Base-by-base conservation (phyloP, 192 early-diverging fungal genomes). In the Coemansia sp. region DNA sequence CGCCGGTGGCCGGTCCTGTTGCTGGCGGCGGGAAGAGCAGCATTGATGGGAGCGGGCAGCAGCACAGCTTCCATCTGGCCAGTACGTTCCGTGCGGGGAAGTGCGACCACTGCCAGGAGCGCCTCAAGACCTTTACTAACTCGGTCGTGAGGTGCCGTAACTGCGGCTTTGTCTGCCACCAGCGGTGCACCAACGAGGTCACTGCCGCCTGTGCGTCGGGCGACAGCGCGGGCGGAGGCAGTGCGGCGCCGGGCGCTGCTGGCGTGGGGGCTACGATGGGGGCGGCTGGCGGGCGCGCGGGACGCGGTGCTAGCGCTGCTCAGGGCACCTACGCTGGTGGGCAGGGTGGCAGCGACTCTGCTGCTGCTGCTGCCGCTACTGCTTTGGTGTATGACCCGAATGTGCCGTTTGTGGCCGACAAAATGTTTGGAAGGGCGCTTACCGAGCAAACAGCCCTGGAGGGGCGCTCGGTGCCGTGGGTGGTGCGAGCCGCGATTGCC, bases 371-470 rank as follows among this genome's bases (percentile, higher is more conserved):
- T n/a, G n/a, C n/a, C n/a, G n/a, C n/a, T n/a, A n/a, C n/a, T n/a
- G n/a, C 37, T 39, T 26, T 33, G n/a, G 26, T 53, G 35, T 61
- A 20, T 33, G 67, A 66, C 23, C 69, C 60, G 16, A 64, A 50
- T 36, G 63, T 63, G 14, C 69, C 65, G 43, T 73, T 73, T 43
- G 67, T 82, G 58, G 69, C 68, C 11, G 67, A 70, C 50, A 76
- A 46, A 21, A 83, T 93, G 80, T 93, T 93, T 86, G 90, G 90
- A 6, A 86, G 79, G 40, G 73, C 74, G 31, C 76, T 93, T 20
- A 18, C 77, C 9, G 78, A 79, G 46, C 87, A 87, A 46, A 69
- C 88, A 8, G 83, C 79, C 11, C 26, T 63, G 18, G 90, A 93
- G 59, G 83, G 81, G 11, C 74, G 76, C n/a, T 59, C 51, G 14